phyloP scores from a whole-genome alignment of 108 stramenopile species.

The Cyclotella sp. region DNA sequence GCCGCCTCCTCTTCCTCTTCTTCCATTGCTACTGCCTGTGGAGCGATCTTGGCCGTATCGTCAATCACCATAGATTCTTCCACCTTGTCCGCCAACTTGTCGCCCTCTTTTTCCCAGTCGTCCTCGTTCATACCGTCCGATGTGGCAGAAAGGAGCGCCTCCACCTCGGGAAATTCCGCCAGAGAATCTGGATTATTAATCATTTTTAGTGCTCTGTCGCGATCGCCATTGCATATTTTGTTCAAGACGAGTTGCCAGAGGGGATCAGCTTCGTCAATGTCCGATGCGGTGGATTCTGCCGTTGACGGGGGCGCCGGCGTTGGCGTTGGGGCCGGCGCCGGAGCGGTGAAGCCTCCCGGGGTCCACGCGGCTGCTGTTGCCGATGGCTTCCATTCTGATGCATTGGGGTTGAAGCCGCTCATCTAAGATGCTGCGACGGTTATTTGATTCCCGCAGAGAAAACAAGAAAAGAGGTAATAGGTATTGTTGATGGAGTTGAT shows the following conservation, averaged over 20 bases:
- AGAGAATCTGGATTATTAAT: constrained; percentile 83
- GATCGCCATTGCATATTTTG: constrained; percentile 81
- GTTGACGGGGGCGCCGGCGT: constrained; percentile 51
- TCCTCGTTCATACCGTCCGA: constrained; percentile 18
- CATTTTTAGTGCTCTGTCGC: constrained; percentile 72
- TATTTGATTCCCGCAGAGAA: no score
- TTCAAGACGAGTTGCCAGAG: constrained; percentile 82
- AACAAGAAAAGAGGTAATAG: no score
- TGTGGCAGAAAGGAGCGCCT: constrained; percentile 45
- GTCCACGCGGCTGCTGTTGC: constrained; percentile 81
- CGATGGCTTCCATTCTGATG: constrained; percentile 82
- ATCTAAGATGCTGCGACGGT: background rate
- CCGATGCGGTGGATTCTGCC: constrained; percentile 35
- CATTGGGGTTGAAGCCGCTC: constrained; percentile 64
- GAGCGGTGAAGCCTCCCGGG: constrained; percentile 55
- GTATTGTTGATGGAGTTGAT: no score
- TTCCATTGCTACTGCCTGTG: constrained; percentile 41
- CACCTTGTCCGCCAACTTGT: constrained; percentile 28
- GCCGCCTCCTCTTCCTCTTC: constrained; percentile 48
- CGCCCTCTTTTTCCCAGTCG: constrained; percentile 41
- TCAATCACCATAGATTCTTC: constrained; percentile 63
- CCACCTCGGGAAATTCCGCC: constrained; percentile 79
- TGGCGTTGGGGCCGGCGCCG: constrained; percentile 52
- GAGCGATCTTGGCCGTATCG: constrained; percentile 23
- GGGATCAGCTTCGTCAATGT: constrained; percentile 87